A percentile compares a stretch with the other conserved stretches of the same genome.
phyloP scores from a whole-genome alignment of 345 rosid species.

The Euphorbia pulcherrima region DNA sequence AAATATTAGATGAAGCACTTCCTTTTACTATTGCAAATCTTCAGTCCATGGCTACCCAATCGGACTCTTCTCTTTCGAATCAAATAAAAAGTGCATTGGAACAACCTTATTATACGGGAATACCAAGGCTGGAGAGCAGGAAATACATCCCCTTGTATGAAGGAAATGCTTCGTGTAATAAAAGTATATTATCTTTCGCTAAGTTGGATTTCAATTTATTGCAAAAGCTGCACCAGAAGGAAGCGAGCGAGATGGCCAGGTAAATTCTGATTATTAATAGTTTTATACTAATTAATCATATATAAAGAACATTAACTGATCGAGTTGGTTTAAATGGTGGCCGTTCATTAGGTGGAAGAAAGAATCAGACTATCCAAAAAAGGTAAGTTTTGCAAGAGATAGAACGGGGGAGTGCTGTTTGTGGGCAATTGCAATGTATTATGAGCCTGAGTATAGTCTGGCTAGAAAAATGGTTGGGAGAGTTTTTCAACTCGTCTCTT shows the following conservation, averaged over 20 bases:
- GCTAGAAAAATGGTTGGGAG: conserved; percentile 29
- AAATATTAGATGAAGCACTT: conserved; percentile 11
- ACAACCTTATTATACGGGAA: not conserved
- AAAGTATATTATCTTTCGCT: conserved; percentile 25
- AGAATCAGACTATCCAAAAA: conserved; percentile 20
- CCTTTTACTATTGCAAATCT: conserved; percentile 11
- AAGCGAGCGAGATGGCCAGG: conserved; percentile 15
- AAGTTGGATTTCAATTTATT: conserved; percentile 34
- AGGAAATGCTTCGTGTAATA: conserved; percentile 1
- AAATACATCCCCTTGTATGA: conserved; percentile 21
- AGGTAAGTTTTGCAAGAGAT: conserved; percentile 35
- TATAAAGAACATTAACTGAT: no score
- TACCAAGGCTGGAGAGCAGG: conserved; percentile 25
- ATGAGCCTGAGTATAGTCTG: conserved; percentile 27
- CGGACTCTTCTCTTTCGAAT: not conserved
- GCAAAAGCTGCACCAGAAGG: conserved; percentile 19
- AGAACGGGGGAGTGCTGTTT: conserved; percentile 38
- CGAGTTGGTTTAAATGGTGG: not conserved
- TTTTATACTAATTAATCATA: no score
- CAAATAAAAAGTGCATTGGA: not conserved
- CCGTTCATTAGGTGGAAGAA: conserved; percentile 35
- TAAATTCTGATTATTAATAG: not conserved
- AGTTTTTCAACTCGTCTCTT: conserved; percentile 15
- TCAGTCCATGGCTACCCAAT: not conserved
- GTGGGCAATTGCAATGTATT: conserved; percentile 27